A percentile compares a stretch with the other conserved stretches of the same genome.
Evolutionary conservation across 768 basidiomycete species (phyloP).

Genomic region (Rhizopogon rudus): DNA sequence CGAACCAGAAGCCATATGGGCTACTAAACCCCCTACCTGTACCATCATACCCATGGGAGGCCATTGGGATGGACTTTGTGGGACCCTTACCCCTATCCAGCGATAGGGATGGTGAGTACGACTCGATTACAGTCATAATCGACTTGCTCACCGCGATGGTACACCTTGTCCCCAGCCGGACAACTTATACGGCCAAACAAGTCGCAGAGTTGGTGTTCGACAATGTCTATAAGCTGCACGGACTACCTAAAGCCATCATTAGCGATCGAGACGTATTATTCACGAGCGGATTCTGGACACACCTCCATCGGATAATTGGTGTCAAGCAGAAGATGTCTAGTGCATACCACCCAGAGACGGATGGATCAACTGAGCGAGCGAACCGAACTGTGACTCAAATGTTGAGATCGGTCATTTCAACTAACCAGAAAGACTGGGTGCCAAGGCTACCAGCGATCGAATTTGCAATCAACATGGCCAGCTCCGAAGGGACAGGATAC

Average conservation of each 20-base stretch:
- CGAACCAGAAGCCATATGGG: slow-evolving; percentile 22
- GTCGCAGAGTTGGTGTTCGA: slow-evolving; percentile 33
- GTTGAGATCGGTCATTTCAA: neutral
- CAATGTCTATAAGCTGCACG: slow-evolving; percentile 32
- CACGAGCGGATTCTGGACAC: slow-evolving; percentile 38
- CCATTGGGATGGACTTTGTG: slow-evolving; percentile 24
- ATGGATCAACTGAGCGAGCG: slow-evolving; percentile 24
- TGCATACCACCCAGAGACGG: slow-evolving; percentile 26
- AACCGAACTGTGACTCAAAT: slow-evolving; percentile 12
- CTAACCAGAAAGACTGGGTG: slow-evolving; percentile 14
- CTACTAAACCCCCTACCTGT: slow-evolving; percentile 22
- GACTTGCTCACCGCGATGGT: too few species aligned
- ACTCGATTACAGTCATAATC: too few species aligned
- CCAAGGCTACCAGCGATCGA: slow-evolving; percentile 2
- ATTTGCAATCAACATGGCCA: slow-evolving; percentile 16
- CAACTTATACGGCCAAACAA: slow-evolving; percentile 24
- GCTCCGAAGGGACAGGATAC: slow-evolving; percentile 16
- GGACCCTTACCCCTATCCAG: too few species aligned
- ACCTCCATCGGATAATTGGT: slow-evolving; percentile 21
- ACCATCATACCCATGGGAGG: slow-evolving; percentile 28
- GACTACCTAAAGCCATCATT: slow-evolving; percentile 33
- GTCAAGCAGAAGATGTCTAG: slow-evolving; percentile 20
- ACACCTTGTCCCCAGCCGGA: too few species aligned
- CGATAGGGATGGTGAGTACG: too few species aligned
- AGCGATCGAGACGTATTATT: slow-evolving; percentile 39